Base-by-base conservation (phyloP, 306 rosid genomes). In the Abrus precatorius region DNA sequence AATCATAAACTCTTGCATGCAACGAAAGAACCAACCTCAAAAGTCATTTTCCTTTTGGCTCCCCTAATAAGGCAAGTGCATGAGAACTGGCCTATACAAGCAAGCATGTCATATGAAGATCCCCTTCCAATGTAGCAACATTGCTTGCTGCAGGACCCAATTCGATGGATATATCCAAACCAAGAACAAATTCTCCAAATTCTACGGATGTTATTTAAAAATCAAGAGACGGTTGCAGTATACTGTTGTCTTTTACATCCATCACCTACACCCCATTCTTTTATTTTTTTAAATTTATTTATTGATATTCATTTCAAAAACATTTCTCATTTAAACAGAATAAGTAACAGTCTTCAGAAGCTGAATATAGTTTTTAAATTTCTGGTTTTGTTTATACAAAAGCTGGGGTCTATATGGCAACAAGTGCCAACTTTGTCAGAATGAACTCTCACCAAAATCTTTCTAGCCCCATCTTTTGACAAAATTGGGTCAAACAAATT, bases 131-230 rank as follows among this genome's bases (percentile, higher is more conserved):
- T 20, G 20, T 20, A 20, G 20, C 20, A 20, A 20, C 20, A 20
- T 20, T 20, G 20, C 20, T 20, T 20, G 20, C 20, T 20, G 20
- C 20, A 4, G 12, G 2, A 36, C 5, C 49, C 65, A 72, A 27
- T 56, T 28, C 2, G 34, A 59, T 3, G 47, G 49, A 0, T n/a
- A 68, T 28, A 28, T 48, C 8, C 36, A 34, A 30, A 45, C 10
- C 2, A 66, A 65, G 81, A 68, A 84, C 84, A 80, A 80, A 78
- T 84, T 80, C 87, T 80, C 84, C 84, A 80, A 69, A 60, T 84
- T 84, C 87, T 59, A 75, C 60, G 84, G 84, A 68, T 79, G 84
- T 44, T 63, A 62, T 80, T 80, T 72, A 72, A 72, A 71, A 50
- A 14, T 79, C 52, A 79, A 56, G 40, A 78, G n/a, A 4, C 13